Conservation (phyloP, 139 green algal species). For the Desmodesmus armatus region DNA sequence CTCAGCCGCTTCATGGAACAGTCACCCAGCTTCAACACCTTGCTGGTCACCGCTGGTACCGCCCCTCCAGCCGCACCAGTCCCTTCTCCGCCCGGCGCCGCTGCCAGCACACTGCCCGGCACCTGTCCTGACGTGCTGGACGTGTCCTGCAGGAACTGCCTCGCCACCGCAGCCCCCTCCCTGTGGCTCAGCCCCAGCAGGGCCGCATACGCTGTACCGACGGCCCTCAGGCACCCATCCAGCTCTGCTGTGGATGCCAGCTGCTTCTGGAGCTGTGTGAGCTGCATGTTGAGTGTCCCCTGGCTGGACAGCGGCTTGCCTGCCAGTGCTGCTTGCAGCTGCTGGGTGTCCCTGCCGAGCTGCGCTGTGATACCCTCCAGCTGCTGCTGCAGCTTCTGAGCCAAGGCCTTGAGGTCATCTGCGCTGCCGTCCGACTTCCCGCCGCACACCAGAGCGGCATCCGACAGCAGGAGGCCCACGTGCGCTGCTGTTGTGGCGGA, state of each 20-base stretch:
- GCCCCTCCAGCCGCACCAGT: background rate
- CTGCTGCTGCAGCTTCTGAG: constrained; percentile 12
- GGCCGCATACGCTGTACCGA: constrained; percentile 65
- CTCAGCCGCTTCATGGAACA: constrained; percentile 69
- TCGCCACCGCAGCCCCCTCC: constrained; percentile 38
- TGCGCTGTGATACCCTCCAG: background rate
- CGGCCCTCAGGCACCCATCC: constrained; percentile 57
- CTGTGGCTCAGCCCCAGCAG: constrained; percentile 55
- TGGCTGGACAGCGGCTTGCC: background rate
- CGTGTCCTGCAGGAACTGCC: constrained; percentile 35
- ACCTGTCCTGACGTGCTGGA: background rate
- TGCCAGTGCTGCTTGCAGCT: background rate
- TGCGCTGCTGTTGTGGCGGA: constrained; percentile 59
- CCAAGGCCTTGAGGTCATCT: background rate
- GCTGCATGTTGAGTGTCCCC: constrained; percentile 19
- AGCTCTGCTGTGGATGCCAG: constrained; percentile 56
- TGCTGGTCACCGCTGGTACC: constrained; percentile 10
- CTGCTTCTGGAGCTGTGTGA: constrained; percentile 31
- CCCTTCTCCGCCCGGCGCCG: background rate
- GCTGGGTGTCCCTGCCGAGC: background rate
- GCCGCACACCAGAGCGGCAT: constrained; percentile 45
- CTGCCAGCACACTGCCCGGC: background rate
- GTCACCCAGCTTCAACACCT: constrained; percentile 66
- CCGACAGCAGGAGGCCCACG: constrained; percentile 54
- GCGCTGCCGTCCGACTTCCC: constrained; percentile 9